Evolutionary conservation across 352 stramenopile species (phyloP), one percentile per base, ranked within the genome.

Genomic region (Globisporangium parvum): DNA sequence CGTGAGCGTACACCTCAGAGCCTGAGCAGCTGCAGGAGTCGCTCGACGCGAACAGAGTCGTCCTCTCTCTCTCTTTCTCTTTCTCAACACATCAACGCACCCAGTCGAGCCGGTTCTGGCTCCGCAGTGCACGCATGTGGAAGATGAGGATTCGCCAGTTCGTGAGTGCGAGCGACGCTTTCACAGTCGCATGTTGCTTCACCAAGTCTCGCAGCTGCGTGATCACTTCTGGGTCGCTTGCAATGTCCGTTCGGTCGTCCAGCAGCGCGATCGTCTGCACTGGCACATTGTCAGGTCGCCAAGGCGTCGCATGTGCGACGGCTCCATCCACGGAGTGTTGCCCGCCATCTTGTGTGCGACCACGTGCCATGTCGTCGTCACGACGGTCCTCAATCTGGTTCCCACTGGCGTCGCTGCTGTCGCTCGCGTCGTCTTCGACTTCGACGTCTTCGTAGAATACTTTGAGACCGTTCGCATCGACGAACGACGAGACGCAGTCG

Each of bases 71-170:
- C 26, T 31, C 26, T 31, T 2, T 28, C 26, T 31, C 26, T 31
- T 4, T 51, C 11, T 4, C 17, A 37, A 14, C 20, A 42, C 39
- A 8, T 15, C 15, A 14, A 58, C 64, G 44, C 66, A 87, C 77
- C 57, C 66, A 69, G 5, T 80, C 62, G 20, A 88, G 65, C 15
- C 74, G 70, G 17, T 65, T 63, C 24, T 76, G 62, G 14, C 57
- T 56, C 5, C 59, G 40, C 17, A 66, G 8, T 9, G 60, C 57
- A 35, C 61, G 57, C 23, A 85, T 26, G 37, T 70, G 62, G 39
- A 31, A 70, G n/a, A 87, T 40, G 41, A 88, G 59, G 20, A 82
- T 60, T 28, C 67, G 47, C 78, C 78, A 88, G 11, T 76, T 77
- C 18, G 53, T 57, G 6, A 72, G 8, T 0, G 62, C 59, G 2